Conservation (phyloP, 306 rosid genomes). For the Rubus parviflorus region DNA sequence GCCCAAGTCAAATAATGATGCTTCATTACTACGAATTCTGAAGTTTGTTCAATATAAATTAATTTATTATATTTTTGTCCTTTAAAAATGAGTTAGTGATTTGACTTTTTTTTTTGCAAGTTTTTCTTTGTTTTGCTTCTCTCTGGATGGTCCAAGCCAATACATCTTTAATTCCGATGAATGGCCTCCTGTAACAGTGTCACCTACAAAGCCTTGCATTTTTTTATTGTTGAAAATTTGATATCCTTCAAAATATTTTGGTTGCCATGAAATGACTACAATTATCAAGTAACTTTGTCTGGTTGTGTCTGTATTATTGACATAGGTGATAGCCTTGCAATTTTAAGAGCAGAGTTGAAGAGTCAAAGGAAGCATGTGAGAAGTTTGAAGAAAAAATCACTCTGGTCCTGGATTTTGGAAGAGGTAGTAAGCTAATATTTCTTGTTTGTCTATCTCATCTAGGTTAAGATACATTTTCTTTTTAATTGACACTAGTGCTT, state of each 20-base stretch:
- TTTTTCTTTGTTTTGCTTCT: background rate
- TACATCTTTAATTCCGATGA: background rate
- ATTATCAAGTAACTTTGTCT: conserved; percentile 24
- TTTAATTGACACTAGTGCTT: conserved; percentile 10
- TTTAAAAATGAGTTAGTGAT: background rate
- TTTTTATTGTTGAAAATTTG: background rate
- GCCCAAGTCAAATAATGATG: background rate
- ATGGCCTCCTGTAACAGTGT: background rate
- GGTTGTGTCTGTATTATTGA: conserved; percentile 22
- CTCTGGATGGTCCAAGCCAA: background rate
- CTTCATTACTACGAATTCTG: background rate
- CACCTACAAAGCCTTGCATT: background rate
- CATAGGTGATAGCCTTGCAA: conserved; percentile 91
- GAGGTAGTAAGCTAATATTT: conserved; percentile 63
- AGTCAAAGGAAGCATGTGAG: conserved; percentile 95
- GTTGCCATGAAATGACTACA: conserved; percentile 17
- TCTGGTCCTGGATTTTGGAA: conserved; percentile 96
- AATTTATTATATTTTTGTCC: background rate
- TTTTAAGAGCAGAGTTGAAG: conserved; percentile 87
- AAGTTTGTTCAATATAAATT: background rate
- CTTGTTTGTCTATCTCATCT: conserved; percentile 23
- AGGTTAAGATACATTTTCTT: conserved; percentile 1
- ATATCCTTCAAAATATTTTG: conserved; percentile 9
- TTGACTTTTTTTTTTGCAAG: background rate
- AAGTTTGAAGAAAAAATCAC: conserved; percentile 88